phyloP scores from a whole-genome alignment of 805 yeast species.

The Starmerella geochares region DNA sequence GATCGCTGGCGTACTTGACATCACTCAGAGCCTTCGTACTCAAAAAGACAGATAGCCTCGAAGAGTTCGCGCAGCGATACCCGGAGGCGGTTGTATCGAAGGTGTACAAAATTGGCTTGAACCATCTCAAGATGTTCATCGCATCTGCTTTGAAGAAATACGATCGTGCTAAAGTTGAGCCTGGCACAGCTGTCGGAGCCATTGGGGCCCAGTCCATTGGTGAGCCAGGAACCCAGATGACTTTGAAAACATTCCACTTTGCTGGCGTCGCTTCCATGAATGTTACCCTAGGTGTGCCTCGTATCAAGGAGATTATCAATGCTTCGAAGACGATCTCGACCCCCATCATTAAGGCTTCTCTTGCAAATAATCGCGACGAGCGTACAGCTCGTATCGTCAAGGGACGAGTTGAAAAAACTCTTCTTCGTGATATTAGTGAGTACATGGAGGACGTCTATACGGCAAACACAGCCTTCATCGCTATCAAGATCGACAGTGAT shows the following conservation, averaged over 20 bases:
- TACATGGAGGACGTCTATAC: conserved; percentile 91
- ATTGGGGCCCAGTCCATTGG: conserved; percentile 99
- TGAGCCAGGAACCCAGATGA: conserved; percentile 99
- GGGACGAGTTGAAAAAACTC: conserved; percentile 91
- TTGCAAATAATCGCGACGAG: conserved; percentile 88
- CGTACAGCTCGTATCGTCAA: conserved; percentile 97
- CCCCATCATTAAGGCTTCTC: conserved; percentile 88
- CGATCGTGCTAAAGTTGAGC: conserved; percentile 84
- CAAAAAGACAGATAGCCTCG: conserved; percentile 48
- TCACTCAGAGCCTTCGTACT: conserved; percentile 58
- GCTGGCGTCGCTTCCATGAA: conserved; percentile 99
- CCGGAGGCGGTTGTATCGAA: conserved; percentile 31
- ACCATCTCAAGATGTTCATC: conserved; percentile 55
- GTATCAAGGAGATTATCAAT: conserved; percentile 96
- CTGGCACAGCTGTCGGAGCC: conserved; percentile 99
- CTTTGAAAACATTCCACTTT: conserved; percentile 90
- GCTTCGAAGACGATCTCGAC: conserved; percentile 93
- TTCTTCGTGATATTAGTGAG: conserved; percentile 72
- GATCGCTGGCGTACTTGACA: conserved; percentile 54
- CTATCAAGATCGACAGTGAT: conserved; percentile 67
- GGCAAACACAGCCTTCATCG: conserved; percentile 63
- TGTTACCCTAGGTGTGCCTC: conserved; percentile 97
- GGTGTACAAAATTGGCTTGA: conserved; percentile 48
- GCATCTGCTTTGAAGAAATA: conserved; percentile 72
- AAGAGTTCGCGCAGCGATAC: conserved; percentile 42